A percentile compares a stretch with the other conserved stretches of the same genome.
Evolutionary conservation across 2,329 filamentous ascomycete species (phyloP).

Genomic region (Leptographium wingfieldii): DNA sequence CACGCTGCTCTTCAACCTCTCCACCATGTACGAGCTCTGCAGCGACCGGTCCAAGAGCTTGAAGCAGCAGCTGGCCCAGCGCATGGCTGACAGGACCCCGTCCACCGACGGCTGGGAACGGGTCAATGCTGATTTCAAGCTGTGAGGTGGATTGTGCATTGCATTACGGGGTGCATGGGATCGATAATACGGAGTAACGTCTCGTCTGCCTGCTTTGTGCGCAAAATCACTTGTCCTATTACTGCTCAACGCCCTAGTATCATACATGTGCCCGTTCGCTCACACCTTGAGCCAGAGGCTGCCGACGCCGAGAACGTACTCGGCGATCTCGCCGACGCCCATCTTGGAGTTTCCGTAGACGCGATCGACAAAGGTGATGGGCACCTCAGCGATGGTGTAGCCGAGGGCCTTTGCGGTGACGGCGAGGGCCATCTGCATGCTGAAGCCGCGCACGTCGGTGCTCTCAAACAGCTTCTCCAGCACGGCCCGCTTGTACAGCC

Average conservation of each 20-base stretch:
- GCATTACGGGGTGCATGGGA: too few relatives aligned
- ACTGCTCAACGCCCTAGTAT: background rate
- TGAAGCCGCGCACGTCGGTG: constrained; percentile 94
- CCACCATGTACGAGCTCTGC: constrained; percentile 84
- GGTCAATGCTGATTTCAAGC: constrained; percentile 62
- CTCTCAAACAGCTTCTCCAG: constrained; percentile 79
- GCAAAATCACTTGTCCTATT: background rate
- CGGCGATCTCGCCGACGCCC: constrained; percentile 87
- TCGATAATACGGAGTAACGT: too few relatives aligned
- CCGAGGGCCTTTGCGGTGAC: constrained; percentile 94
- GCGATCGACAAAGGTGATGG: constrained; percentile 91
- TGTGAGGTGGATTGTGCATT: constrained; percentile 27
- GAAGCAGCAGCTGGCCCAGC: constrained; percentile 61
- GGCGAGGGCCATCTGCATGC: constrained; percentile 99
- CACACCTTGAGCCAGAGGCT: constrained; percentile 68
- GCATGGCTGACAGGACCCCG: constrained; percentile 47
- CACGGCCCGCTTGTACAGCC: constrained; percentile 84
- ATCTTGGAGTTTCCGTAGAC: constrained; percentile 89
- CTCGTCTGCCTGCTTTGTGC: background rate
- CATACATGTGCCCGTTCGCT: background rate
- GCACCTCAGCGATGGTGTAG: constrained; percentile 85
- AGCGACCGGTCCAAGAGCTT: constrained; percentile 59
- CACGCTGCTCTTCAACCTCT: constrained; percentile 76
- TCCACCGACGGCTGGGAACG: constrained; percentile 55
- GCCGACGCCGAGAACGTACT: constrained; percentile 82